Percentiles rank a stretch among this genome's conserved stretches.
These are phyloP conservation scores for Dipteronia sinensis DNA, from an alignment of 345 rosid species.

Conservation along the genomic window DNA sequence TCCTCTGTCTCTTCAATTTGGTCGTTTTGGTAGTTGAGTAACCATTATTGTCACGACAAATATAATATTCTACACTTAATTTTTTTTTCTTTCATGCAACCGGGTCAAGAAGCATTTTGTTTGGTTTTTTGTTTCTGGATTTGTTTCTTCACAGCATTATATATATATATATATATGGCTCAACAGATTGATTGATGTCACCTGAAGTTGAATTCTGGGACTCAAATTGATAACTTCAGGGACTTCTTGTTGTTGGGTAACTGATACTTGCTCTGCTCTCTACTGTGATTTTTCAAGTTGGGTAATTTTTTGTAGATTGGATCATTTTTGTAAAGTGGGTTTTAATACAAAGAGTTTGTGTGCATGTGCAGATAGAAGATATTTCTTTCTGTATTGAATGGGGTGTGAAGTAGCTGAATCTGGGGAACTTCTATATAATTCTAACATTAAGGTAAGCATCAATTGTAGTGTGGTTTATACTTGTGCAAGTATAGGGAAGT, in stretches of 20 bases:
- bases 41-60: too few relatives aligned
- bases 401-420: slow-evolving; percentile 14
- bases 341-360: neutral
- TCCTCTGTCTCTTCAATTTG: neutral
- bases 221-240: neutral
- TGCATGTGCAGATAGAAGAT: slow-evolving; percentile 12
- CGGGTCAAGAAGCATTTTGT: neutral
- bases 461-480: neutral
- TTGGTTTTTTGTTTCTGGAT: neutral
- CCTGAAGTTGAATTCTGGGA: neutral
- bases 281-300: slow-evolving; percentile 1
- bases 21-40: neutral
- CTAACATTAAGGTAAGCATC: slow-evolving; percentile 16
- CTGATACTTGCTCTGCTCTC: neutral
- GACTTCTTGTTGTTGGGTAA: slow-evolving; percentile 4
- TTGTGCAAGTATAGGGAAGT: neutral
- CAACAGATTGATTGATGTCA: neutral
- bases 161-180: neutral
- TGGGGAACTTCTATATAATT: slow-evolving; percentile 7
- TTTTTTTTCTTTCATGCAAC: neutral
- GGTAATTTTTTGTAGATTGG: neutral
- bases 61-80: too few relatives aligned
- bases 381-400: slow-evolving; percentile 9
- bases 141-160: neutral
- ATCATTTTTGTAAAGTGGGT: neutral